Evolutionary conservation across 176 grass and related monocot species (phyloP).

Genomic region (Rhynchospora tenuis): DNA sequence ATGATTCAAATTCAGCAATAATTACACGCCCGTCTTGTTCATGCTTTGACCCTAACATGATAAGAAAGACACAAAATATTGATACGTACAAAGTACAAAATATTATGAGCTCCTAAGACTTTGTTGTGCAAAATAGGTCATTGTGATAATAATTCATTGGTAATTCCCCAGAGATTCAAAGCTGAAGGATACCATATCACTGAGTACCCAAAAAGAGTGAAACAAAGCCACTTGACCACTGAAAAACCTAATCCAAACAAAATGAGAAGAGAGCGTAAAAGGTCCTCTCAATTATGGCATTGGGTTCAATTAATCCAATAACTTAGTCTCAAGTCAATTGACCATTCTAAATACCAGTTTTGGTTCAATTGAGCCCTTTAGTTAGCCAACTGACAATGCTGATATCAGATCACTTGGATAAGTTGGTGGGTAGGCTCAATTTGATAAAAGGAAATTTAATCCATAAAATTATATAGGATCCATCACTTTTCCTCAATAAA

Average conservation of each 20-base stretch:
- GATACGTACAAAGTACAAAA: background rate
- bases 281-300: background rate
- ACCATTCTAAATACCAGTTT: background rate
- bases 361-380: background rate
- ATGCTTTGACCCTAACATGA: conserved; percentile 62
- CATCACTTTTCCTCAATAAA: too few relatives aligned
- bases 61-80: background rate
- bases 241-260: background rate
- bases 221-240: background rate
- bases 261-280: background rate
- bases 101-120: background rate
- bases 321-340: background rate
- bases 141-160: background rate
- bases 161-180: background rate
- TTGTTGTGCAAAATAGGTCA: background rate
- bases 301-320: background rate
- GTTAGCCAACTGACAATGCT: background rate
- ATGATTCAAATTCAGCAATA: conserved; percentile 94
- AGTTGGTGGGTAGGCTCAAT: too few relatives aligned
- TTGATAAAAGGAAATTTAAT: too few relatives aligned
- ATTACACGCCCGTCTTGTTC: conserved; percentile 83
- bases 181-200: background rate
- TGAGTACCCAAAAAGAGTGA: background rate
- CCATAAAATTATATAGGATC: too few relatives aligned
- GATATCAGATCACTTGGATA: too few relatives aligned